Base-by-base conservation (phyloP, 1,139 yeast genomes). In the Candida pseudoviswanathii region DNA sequence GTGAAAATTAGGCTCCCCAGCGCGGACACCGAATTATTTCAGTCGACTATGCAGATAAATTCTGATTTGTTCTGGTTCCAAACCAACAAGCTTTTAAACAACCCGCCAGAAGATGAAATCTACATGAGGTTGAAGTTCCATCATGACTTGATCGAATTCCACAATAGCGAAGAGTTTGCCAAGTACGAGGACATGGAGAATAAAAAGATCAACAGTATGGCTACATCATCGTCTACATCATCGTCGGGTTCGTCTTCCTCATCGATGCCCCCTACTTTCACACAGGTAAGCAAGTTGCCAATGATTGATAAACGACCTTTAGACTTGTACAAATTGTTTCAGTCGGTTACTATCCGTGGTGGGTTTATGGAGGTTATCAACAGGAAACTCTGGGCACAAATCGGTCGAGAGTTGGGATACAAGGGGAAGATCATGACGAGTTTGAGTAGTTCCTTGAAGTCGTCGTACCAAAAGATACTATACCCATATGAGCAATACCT, bases 391-490 rank as follows among this genome's bases (percentile, higher is more conserved):
- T 84, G 89, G 88, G 84, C 85, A 0, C 83, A 78, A 58, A 76
- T 85, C 22, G 94, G 94, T 10, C 72, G 91, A 47, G 96, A 87
- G 57, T 69, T 89, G 47, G 96, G 96, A 0, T 86, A 85, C 61
- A 78, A 82, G 32, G 90, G 58, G 5, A 54, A 55, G 34, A 55
- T 53, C n/a, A 82, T 84, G 81, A 85, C 89, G 26, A 85, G 91
- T 24, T 67, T 86, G 47, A 84, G 91, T 21, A 82, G 90, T 5
- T 80, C 90, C 0, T 68, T 89, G 51, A 83, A 86, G 60, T 68
- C 81, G 1, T 81, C 88, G 0, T 84, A 82, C 54, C 71, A 72
- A 44, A 61, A 64, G 46, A 63, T 70, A 22, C 58, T 73, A 27
- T 67, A 67, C 49, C 75, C 75, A 0, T 67, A 68, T 46, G 78